These are phyloP conservation scores for Phytophthora colocasiae DNA, from an alignment of 352 stramenopile genomes.

Conservation along the genomic window DNA sequence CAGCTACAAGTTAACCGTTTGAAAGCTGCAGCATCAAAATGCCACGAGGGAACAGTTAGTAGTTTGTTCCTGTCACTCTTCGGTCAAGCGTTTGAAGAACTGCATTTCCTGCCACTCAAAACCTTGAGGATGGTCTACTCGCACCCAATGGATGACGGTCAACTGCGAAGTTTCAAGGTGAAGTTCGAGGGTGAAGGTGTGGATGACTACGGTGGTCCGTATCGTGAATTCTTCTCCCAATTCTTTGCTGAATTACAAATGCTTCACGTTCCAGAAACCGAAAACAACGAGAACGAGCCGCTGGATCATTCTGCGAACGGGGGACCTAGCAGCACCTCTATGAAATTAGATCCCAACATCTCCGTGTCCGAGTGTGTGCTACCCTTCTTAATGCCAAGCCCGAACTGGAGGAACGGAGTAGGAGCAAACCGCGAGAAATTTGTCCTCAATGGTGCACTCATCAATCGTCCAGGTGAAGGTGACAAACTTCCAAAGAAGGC, in stretches of 20 bases:
- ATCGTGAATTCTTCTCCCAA: conserved; percentile 93
- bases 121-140: conserved; percentile 90
- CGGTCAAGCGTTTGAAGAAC: conserved; percentile 85
- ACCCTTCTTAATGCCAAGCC: conserved; percentile 87
- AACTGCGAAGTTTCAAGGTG: conserved; percentile 93
- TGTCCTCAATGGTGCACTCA: conserved; percentile 69
- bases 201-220: conserved; percentile 95
- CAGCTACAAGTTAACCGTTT: conserved; percentile 87
- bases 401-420: conserved; percentile 87
- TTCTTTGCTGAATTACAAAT: conserved; percentile 79
- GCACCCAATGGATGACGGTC: conserved; percentile 93
- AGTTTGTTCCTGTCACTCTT: conserved; percentile 83
- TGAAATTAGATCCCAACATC: conserved; percentile 24
- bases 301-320: conserved; percentile 17
- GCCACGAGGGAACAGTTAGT: conserved; percentile 66
- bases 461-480: conserved; percentile 1
- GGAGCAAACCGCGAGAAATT: conserved; percentile 87
- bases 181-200: conserved; percentile 95
- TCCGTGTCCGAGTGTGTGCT: conserved; percentile 62
- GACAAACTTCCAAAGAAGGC: neutral
- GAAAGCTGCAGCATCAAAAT: conserved; percentile 83
- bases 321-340: conserved; percentile 23
- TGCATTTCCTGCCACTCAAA: conserved; percentile 83
- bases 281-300: neutral
- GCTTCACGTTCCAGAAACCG: conserved; percentile 32